Base-by-base conservation (phyloP, 2,329 filamentous ascomycete species). In the Aspergillus niger region DNA sequence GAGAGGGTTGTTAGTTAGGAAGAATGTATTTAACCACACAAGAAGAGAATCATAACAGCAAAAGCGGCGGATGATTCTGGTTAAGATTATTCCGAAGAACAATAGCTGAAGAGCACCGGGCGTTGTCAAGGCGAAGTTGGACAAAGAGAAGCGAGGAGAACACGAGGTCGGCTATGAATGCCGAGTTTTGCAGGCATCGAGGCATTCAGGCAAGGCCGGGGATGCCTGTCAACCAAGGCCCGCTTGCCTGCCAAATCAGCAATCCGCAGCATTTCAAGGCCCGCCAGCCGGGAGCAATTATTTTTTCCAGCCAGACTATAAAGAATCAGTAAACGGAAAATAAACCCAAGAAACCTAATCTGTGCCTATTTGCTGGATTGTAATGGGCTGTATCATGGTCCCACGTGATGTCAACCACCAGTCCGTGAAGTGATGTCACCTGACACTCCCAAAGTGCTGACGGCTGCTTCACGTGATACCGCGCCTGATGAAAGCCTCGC, bases 381-480 rank as follows among this genome's bases (percentile, higher is more conserved):
- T 17, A 44, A 15, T 26, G 22, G 10, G 3, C 6, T 15, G 24
- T 28, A 28, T 15, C 22, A 49, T 11, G 15, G 8, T 26, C 22
- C 15, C 22, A 28, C 44, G 22, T 28, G 44, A 24, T 8, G 15
- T 28, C 30, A 30, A 50, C 4, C 26, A 49, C 47, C 41, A 44
- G 47, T 50, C 26, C 47, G 20, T 50, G 15, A 15, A 1, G 30
- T 15, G 4, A 17, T 15, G 41, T 50, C 47, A 50, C 47, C 15
- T 50, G 47, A 50, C 26, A 13, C 5, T 26, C 47, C 15, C 11
- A 20, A 50, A 50, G 47, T 50, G 10, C 26, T 22, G 26, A 30
- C 15, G 10, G 4, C 26, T 32, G 4, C 10, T n/a, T 10, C 64
- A 66, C 64, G 64, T 66, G 64, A 66, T 38, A 47, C 58, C 64